Base-by-base conservation (phyloP, 768 basidiomycete genomes). In the Phanerodontia chrysosporium region DNA sequence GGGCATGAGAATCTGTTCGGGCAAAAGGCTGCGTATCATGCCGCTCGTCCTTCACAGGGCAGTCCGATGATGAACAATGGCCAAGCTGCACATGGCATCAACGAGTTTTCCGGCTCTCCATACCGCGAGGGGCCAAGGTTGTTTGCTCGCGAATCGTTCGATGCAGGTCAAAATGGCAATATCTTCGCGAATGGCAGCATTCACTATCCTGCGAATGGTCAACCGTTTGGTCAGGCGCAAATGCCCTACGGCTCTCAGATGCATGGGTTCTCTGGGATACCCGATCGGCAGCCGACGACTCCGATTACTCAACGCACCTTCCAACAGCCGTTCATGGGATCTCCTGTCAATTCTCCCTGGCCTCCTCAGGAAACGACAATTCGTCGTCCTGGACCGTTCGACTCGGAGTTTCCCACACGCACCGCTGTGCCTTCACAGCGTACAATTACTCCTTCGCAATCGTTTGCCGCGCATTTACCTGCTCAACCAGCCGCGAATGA, bases 381-480 rank as follows among this genome's bases (percentile, higher is more conserved):
- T 35, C 66, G 67, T 25, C 74, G 77, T 8, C 71, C 73, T 18
- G 75, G 73, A 18, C 75, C 78, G 1, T 80, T 80, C 59, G 82
- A 82, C 57, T 61, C 67, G 3, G 64, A 66, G n/a, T 78, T 77
- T 59, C 77, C 80, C 9, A 64, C 71, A 8, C 61, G 64, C 22
- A 82, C 78, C 63, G 76, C 75, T 9, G 56, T 68, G 22, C 52
- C 30, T 24, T 25, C 52, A 5, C 32, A 39, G 22, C 52, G 49
- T 32, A 51, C 49, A 18, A 32, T 51, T 29, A 51, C 49, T 51
- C 49, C 49, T 51, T 51, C 49, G n/a, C 49, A 51, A 32, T 51
- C 49, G 6, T 22, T 32, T 36, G 8, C 52, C 24, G 45, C 58
- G 16, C 61, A 49, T 22, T 49, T 49, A 2, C 36, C 51, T 32